phyloP scores from a whole-genome alignment of 2,329 filamentous ascomycete genomes.

The Calonectria ilicicola region DNA sequence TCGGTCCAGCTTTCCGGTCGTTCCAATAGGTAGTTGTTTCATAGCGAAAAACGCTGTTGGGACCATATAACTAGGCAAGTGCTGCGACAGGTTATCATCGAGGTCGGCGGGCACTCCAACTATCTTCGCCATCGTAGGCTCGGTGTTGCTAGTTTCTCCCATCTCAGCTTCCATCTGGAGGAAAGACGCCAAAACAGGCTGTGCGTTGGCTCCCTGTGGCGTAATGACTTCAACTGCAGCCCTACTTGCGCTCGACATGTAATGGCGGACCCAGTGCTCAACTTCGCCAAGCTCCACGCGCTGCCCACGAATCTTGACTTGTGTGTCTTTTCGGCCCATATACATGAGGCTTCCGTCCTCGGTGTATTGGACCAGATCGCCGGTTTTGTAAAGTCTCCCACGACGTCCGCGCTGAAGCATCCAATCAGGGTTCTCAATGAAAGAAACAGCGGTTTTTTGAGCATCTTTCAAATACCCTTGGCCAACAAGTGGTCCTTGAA shows the following conservation, averaged over 20 bases:
- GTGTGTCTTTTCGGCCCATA: slow-evolving; percentile 15
- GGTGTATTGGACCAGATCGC: slow-evolving; percentile 58
- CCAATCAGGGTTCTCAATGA: slow-evolving; percentile 54
- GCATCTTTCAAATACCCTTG: slow-evolving; percentile 60
- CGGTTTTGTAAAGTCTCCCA: slow-evolving; percentile 56
- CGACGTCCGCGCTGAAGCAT: slow-evolving; percentile 9
- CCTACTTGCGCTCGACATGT: neutral
- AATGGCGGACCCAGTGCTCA: slow-evolving; percentile 1
- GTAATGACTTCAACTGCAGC: neutral
- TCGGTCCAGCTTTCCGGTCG: slow-evolving; percentile 31
- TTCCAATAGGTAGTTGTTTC: slow-evolving; percentile 25
- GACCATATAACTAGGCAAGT: slow-evolving; percentile 35
- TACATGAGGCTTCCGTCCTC: slow-evolving; percentile 55
- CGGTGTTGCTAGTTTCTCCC: neutral
- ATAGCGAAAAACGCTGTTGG: slow-evolving; percentile 30
- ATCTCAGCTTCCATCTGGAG: neutral
- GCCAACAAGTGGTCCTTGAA: slow-evolving; percentile 60
- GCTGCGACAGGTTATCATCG: slow-evolving; percentile 1
- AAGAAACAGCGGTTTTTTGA: slow-evolving; percentile 43
- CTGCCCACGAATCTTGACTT: slow-evolving; percentile 28
- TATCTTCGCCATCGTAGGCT: neutral
- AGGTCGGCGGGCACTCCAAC: neutral
- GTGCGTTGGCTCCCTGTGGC: neutral
- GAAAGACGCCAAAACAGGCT: neutral
- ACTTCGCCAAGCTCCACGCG: slow-evolving; percentile 26